These are phyloP conservation scores for Aspergillus sp. DNA, from an alignment of 2,329 filamentous ascomycete genomes.

Conservation along the genomic window DNA sequence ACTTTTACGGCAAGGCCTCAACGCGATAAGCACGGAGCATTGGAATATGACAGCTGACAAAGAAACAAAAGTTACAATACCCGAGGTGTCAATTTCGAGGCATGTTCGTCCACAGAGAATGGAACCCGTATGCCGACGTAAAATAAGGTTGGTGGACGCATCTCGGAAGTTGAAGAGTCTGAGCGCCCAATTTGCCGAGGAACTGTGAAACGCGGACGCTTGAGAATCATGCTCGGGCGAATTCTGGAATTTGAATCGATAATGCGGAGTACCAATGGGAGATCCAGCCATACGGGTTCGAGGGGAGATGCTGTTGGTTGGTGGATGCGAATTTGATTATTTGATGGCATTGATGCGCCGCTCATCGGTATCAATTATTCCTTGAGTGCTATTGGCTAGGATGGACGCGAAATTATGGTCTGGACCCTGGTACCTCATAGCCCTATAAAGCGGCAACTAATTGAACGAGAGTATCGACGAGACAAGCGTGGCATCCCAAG, in stretches of 20 bases:
- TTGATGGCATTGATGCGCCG: too few relatives aligned
- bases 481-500: slow-evolving; percentile 1
- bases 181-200: slow-evolving; percentile 3
- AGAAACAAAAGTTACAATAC: too few relatives aligned
- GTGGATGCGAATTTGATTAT: background rate
- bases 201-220: background rate
- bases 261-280: too few relatives aligned
- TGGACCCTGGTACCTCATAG: background rate
- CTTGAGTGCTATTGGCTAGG: background rate
- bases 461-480: slow-evolving; percentile 2
- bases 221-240: background rate
- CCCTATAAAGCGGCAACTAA: background rate
- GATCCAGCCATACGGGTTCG: background rate
- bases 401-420: background rate
- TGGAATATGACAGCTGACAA: too few relatives aligned
- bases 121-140: background rate
- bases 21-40: too few relatives aligned
- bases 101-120: background rate
- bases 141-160: slow-evolving; percentile 5
- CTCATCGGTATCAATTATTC: slow-evolving; percentile 1
- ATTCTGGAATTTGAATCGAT: background rate
- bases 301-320: background rate
- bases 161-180: background rate
- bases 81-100: background rate
- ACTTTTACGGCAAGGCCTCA: too few relatives aligned